A percentile compares a stretch with the other conserved stretches of the same genome.
Conservation (phyloP, 2,329 filamentous ascomycete species). For the Penicillium sp. region DNA sequence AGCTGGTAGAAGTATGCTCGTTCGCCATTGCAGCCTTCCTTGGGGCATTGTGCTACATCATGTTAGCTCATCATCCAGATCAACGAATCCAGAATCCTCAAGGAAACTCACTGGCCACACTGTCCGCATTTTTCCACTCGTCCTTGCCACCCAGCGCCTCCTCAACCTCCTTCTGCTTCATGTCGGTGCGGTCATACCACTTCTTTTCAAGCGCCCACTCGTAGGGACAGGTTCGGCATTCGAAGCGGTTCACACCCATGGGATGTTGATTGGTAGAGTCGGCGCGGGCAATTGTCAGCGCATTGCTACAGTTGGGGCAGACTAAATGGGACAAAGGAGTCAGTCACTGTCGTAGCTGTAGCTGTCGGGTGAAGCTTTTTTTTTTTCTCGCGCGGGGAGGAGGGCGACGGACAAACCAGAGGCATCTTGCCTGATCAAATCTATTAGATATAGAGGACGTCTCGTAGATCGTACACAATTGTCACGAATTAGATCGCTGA, state of each 20-base stretch:
- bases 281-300: constrained; percentile 47
- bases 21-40: constrained; percentile 74
- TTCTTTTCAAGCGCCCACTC: constrained; percentile 77
- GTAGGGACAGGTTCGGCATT: constrained; percentile 95
- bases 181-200: constrained; percentile 76
- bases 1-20: constrained; percentile 95
- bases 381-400: neutral
- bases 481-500: neutral
- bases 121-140: constrained; percentile 89
- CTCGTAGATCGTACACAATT: neutral
- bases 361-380: neutral
- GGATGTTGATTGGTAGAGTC: constrained; percentile 37
- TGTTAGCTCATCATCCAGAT: neutral
- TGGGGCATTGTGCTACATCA: constrained; percentile 73
- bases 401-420: constrained; percentile 19
- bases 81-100: neutral
- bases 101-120: constrained; percentile 59
- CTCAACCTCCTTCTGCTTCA: constrained; percentile 84
- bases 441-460: neutral
- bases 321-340: constrained; percentile 33
- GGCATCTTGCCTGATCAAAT: constrained; percentile 13
- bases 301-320: constrained; percentile 53
- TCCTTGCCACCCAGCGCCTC: constrained; percentile 86
- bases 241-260: constrained; percentile 71
- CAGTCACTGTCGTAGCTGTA: constrained; percentile 12